phyloP scores from a whole-genome alignment of 805 yeast species.

The Candida argentea region DNA sequence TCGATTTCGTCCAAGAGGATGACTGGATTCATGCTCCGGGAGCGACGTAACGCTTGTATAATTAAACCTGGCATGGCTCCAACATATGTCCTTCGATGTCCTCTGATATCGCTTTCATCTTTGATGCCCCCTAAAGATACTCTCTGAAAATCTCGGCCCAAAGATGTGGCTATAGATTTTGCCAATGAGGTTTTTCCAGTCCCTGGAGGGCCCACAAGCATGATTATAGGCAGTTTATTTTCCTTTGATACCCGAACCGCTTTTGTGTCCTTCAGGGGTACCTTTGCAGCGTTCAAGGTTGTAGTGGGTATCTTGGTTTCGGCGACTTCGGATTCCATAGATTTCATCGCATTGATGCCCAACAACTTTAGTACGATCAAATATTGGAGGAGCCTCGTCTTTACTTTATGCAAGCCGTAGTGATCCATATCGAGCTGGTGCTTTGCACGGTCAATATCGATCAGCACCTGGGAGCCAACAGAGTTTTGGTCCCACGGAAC shows the following conservation, averaged over 20 bases:
- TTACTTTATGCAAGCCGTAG: slow-evolving; percentile 42
- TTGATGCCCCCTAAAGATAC: slow-evolving; percentile 80
- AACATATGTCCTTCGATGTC: slow-evolving; percentile 84
- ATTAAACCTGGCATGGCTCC: slow-evolving; percentile 88
- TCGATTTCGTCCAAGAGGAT: slow-evolving; percentile 80
- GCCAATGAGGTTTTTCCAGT: slow-evolving; percentile 88
- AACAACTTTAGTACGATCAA: slow-evolving; percentile 63
- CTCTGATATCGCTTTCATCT: slow-evolving; percentile 84
- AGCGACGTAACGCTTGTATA: slow-evolving; percentile 65
- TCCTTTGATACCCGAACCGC: slow-evolving; percentile 17
- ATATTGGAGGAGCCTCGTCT: slow-evolving; percentile 68
- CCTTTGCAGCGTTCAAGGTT: slow-evolving; percentile 1
- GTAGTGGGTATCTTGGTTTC: slow-evolving; percentile 4
- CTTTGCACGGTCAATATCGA: slow-evolving; percentile 37
- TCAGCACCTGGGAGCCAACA: slow-evolving; percentile 30
- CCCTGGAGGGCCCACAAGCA: slow-evolving; percentile 89
- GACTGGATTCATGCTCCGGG: slow-evolving; percentile 73
- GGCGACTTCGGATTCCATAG: too few species aligned
- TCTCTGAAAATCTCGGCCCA: slow-evolving; percentile 68
- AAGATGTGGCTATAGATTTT: slow-evolving; percentile 63
- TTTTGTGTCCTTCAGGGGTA: neutral
- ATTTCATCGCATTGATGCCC: slow-evolving; percentile 27
- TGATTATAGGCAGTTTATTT: slow-evolving; percentile 60
- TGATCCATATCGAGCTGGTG: slow-evolving; percentile 31
- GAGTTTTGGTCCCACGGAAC: slow-evolving; percentile 49